A percentile compares a stretch with the other conserved stretches of the same genome.
These are phyloP conservation scores for Clarkia xantiana DNA, from an alignment of 345 rosid genomes.

Conservation along the genomic window DNA sequence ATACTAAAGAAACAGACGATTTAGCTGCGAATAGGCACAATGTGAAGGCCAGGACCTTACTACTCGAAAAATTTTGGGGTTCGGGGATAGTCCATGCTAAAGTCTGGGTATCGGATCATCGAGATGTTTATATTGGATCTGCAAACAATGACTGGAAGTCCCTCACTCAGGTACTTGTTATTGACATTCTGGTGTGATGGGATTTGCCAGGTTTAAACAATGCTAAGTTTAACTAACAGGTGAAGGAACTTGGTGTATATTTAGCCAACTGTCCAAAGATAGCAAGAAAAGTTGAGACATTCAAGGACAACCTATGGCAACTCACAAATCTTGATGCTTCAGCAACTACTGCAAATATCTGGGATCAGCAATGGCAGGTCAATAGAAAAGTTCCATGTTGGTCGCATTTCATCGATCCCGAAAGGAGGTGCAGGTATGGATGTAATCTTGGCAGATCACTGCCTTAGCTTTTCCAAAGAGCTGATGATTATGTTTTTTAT, in stretches of 20 bases:
- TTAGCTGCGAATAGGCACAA: slow-evolving; percentile 65
- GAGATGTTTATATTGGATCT: slow-evolving; percentile 71
- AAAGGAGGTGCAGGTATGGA: slow-evolving; percentile 43
- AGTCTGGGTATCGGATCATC: slow-evolving; percentile 70
- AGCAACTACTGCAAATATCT: slow-evolving; percentile 26
- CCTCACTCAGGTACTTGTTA: slow-evolving; percentile 65
- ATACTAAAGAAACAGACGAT: slow-evolving; percentile 44
- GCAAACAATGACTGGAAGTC: slow-evolving; percentile 96
- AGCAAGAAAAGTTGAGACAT: slow-evolving; percentile 36
- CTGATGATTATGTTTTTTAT: too few relatives aligned
- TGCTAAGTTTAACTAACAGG: slow-evolving; percentile 16
- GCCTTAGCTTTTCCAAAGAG: too few relatives aligned
- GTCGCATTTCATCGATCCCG: slow-evolving; percentile 53
- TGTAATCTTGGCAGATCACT: neutral
- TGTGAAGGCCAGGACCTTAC: slow-evolving; percentile 44
- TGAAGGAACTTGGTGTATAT: slow-evolving; percentile 78
- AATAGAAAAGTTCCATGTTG: slow-evolving; percentile 79
- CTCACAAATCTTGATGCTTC: slow-evolving; percentile 49
- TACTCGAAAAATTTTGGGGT: slow-evolving; percentile 68
- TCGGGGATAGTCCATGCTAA: slow-evolving; percentile 81
- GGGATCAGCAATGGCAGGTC: slow-evolving; percentile 63
- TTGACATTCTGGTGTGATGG: neutral
- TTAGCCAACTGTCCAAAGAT: slow-evolving; percentile 52
- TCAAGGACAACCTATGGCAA: slow-evolving; percentile 54
- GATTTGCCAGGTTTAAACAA: neutral